These are phyloP conservation scores for Rhodosporidiobolus odoratus DNA, from an alignment of 768 basidiomycete species.

Conservation along the genomic window DNA sequence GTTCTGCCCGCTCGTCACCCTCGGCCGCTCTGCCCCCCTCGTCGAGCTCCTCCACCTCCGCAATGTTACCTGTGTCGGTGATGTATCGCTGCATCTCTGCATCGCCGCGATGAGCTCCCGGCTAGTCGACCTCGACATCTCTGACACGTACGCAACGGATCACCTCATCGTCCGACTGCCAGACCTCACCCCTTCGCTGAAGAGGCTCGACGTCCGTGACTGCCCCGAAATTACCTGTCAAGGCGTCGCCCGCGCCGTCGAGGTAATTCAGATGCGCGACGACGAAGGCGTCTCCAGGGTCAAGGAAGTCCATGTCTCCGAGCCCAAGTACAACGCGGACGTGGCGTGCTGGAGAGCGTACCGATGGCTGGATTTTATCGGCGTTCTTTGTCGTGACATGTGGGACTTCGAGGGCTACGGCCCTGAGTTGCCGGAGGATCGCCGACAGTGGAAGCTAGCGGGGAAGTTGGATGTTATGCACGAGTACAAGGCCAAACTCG, in stretches of 20 bases:
- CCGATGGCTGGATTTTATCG: conserved; percentile 30
- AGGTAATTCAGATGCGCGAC: conserved; percentile 4
- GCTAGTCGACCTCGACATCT: conserved; percentile 12
- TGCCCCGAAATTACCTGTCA: conserved; percentile 11
- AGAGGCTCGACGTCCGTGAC: conserved; percentile 17
- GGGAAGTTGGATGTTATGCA: conserved; percentile 16
- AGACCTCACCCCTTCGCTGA: conserved; percentile 4
- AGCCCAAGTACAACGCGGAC: conserved; percentile 2
- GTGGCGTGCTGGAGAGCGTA: background rate
- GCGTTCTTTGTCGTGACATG: conserved; percentile 21
- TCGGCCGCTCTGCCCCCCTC: conserved; percentile 21
- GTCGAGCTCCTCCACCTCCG: background rate
- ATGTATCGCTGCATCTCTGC: conserved; percentile 1
- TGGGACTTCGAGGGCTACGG: conserved; percentile 21
- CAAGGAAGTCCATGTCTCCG: conserved; percentile 6
- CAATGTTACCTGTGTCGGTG: background rate
- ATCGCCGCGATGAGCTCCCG: conserved; percentile 11
- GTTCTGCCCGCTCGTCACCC: background rate
- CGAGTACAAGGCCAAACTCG: background rate
- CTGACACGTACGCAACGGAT: conserved; percentile 14
- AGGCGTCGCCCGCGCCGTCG: conserved; percentile 31
- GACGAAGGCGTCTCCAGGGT: conserved; percentile 15
- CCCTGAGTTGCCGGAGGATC: background rate
- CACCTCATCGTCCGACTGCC: conserved; percentile 19
- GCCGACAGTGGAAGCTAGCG: conserved; percentile 1